Evolutionary conservation across 2,329 filamentous ascomycete genomes (phyloP), one percentile per base, ranked within the genome.

Genomic region (Nigrograna mackinnonii): DNA sequence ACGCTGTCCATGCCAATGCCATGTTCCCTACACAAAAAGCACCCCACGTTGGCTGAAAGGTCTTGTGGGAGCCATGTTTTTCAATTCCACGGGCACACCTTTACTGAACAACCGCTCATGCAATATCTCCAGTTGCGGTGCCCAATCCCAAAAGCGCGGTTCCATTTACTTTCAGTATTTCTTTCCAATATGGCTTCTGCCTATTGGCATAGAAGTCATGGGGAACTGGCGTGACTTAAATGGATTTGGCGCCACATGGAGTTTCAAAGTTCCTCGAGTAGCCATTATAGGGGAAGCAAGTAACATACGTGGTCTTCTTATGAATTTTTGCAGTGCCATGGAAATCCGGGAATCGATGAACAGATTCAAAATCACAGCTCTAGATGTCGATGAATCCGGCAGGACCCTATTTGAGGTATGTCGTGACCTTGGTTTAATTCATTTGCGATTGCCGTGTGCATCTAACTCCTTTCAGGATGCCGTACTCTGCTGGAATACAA

Each of bases 21-120:
- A 44, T 31, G 30, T 39, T 12, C 35, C 35, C 7, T 28, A 34
- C 13, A 26, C 39, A 22, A 33, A 14, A 7, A 24, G 35, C 21
- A 39, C 35, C 13, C 41, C 41, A 5, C 26, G 31, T 19, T 44
- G 41, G 41, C 28, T 44, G 6, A 18, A 21, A 4, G 41, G 41
- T 6, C 18, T 44, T 5, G 9, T 44, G 2, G 41, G 41, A 11
- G 12, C 26, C 6, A 5, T 44, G 19, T 44, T 44, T 21, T 26
- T 24, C 36, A 26, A 20, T 12, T 39, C 36, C 9, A 35, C 21
- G 20, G 41, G 35, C 18, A 39, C 35, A 9, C 41, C 35, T 2
- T 13, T 39, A 3, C 26, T 34, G 4, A 44, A 39, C 17, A 20
- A 28, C 14, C 41, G 31, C 5, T 34, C 36, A 18, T 44, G 41